Conservation (phyloP, 2,329 filamentous ascomycete species). For the Decorospora gaudefroyi region DNA sequence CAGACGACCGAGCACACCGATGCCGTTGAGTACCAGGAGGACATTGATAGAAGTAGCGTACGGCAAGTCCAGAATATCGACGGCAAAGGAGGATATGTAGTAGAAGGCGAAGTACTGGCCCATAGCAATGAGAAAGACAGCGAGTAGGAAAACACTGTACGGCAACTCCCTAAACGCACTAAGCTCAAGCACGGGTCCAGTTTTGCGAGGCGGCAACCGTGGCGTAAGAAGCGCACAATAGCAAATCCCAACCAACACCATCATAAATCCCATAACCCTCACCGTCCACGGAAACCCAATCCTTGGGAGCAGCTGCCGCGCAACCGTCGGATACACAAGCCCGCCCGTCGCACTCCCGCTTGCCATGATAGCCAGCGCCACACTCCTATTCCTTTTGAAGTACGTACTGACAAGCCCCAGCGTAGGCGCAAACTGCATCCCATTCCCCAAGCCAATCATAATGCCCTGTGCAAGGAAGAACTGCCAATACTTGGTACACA, state of each 20-base stretch:
- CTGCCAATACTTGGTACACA: constrained; percentile 57
- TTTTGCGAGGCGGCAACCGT: constrained; percentile 51
- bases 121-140: constrained; percentile 41
- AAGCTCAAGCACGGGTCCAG: constrained; percentile 51
- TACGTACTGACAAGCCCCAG: constrained; percentile 55
- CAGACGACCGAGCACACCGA: constrained; percentile 61
- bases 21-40: constrained; percentile 61
- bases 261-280: constrained; percentile 64
- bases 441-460: constrained; percentile 41
- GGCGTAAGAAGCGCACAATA: constrained; percentile 49
- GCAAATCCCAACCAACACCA: constrained; percentile 51
- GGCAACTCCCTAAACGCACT: constrained; percentile 49
- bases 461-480: constrained; percentile 47
- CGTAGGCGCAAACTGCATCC: constrained; percentile 43
- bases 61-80: constrained; percentile 53
- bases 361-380: constrained; percentile 64
- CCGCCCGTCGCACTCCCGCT: constrained; percentile 66
- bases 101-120: constrained; percentile 54
- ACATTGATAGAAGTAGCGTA: constrained; percentile 59
- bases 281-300: constrained; percentile 69
- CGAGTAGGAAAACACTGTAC: constrained; percentile 47
- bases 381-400: constrained; percentile 61
- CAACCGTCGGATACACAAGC: constrained; percentile 64
- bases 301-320: constrained; percentile 59
- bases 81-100: constrained; percentile 50